These are phyloP conservation scores for Discostella stelligera DNA, from an alignment of 352 stramenopile species.

Conservation along the genomic window DNA sequence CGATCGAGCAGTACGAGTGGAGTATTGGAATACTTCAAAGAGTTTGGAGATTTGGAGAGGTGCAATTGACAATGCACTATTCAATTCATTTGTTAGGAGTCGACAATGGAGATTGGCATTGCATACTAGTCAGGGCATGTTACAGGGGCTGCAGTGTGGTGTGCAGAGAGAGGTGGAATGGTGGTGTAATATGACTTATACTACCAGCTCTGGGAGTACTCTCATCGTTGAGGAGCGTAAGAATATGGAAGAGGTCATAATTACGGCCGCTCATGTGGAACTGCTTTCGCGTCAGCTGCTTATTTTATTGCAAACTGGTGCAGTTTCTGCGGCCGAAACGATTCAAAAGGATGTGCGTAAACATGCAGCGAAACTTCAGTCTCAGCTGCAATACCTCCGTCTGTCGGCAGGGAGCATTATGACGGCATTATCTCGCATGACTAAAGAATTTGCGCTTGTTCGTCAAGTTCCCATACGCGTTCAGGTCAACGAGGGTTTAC, in stretches of 20 bases:
- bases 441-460: conserved; percentile 31
- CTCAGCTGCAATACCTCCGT: background rate
- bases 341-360: conserved; percentile 27
- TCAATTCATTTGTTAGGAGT: conserved; percentile 60
- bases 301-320: conserved; percentile 68
- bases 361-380: conserved; percentile 18
- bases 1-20: conserved; percentile 29
- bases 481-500: conserved; percentile 63
- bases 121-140: conserved; percentile 52
- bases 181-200: conserved; percentile 13
- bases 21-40: conserved; percentile 34
- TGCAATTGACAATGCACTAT: conserved; percentile 57
- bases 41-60: conserved; percentile 38
- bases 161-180: conserved; percentile 39
- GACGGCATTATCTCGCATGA: conserved; percentile 16
- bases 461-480: conserved; percentile 36
- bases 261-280: conserved; percentile 45
- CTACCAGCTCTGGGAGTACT: background rate
- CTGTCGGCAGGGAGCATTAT: background rate
- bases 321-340: conserved; percentile 38
- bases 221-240: conserved; percentile 5
- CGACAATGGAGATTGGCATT: conserved; percentile 70
- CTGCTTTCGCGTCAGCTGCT: conserved; percentile 61
- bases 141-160: conserved; percentile 37
- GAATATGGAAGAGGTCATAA: conserved; percentile 28